A percentile compares a stretch with the other conserved stretches of the same genome.
phyloP scores from a whole-genome alignment of 768 basidiomycete species.

The Pholiota microspora region DNA sequence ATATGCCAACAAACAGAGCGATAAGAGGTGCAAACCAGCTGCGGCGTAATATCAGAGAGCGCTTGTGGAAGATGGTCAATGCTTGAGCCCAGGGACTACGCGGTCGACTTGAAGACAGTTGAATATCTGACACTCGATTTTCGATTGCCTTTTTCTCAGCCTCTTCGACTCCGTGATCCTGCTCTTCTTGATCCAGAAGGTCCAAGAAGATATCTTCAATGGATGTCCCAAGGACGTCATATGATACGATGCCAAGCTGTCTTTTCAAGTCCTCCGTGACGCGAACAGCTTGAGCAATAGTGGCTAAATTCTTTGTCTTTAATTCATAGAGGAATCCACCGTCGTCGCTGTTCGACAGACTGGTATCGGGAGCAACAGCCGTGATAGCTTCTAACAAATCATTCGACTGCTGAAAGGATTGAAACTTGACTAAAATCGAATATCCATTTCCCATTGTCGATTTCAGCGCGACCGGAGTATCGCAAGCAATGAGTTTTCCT shows the following conservation, averaged over 20 bases:
- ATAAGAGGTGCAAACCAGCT: conserved; percentile 69
- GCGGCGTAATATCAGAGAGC: conserved; percentile 56
- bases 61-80: conserved; percentile 72
- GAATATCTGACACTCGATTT: conserved; percentile 15
- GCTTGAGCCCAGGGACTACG: conserved; percentile 57
- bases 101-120: conserved; percentile 10
- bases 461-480: conserved; percentile 72
- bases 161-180: conserved; percentile 6
- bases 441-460: conserved; percentile 71
- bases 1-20: conserved; percentile 50
- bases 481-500: conserved; percentile 70
- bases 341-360: not conserved
- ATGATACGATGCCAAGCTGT: conserved; percentile 40
- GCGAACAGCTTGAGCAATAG: not conserved
- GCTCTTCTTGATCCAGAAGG: conserved; percentile 53
- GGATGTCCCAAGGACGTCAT: conserved; percentile 69
- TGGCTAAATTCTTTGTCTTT: not conserved
- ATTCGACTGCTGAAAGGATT: not conserved
- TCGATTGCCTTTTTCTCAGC: conserved; percentile 15
- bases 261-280: conserved; percentile 24
- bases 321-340: not conserved
- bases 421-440: conserved; percentile 54
- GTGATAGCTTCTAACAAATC: not conserved
- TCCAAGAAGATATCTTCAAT: conserved; percentile 83
- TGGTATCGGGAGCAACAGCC: not conserved